Conservation (phyloP, 1,139 yeast species). For the Yamadazyma membranifaciens region DNA sequence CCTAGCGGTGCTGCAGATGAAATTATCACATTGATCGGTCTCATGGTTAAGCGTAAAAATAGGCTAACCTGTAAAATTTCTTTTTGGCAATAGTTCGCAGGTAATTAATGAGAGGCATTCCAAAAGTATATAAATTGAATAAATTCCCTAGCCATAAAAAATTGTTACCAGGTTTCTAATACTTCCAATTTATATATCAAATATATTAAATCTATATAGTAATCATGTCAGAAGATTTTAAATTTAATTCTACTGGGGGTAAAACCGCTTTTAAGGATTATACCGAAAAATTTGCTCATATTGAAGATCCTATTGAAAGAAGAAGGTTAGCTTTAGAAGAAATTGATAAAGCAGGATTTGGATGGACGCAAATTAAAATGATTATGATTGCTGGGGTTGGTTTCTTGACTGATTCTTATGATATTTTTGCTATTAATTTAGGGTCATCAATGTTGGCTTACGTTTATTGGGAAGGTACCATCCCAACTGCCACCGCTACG, state of each 20-base stretch:
- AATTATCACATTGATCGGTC: neutral
- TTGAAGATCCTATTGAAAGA: constrained; percentile 85
- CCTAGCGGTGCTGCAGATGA: neutral
- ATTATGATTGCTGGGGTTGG: constrained; percentile 93
- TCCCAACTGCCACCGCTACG: constrained; percentile 69
- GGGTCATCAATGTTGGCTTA: constrained; percentile 73
- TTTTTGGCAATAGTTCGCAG: neutral
- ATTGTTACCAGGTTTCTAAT: neutral
- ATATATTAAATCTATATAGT: too few species aligned
- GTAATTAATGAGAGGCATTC: neutral
- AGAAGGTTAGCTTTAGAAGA: constrained; percentile 86
- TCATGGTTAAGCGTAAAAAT: neutral
- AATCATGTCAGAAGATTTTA: constrained; percentile 12
- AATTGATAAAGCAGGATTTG: constrained; percentile 80
- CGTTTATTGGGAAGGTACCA: constrained; percentile 61
- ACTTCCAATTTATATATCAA: too few species aligned
- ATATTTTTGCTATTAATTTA: constrained; percentile 84
- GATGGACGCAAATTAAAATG: constrained; percentile 88
- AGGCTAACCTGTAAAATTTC: constrained; percentile 3
- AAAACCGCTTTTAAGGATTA: constrained; percentile 89
- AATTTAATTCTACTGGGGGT: constrained; percentile 54
- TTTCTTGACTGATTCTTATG: constrained; percentile 89
- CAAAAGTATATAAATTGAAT: neutral
- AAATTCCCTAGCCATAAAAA: neutral
- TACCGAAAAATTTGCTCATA: constrained; percentile 77